These are phyloP conservation scores for Plasmopara halstedii DNA, from an alignment of 352 stramenopile species.

Conservation along the genomic window DNA sequence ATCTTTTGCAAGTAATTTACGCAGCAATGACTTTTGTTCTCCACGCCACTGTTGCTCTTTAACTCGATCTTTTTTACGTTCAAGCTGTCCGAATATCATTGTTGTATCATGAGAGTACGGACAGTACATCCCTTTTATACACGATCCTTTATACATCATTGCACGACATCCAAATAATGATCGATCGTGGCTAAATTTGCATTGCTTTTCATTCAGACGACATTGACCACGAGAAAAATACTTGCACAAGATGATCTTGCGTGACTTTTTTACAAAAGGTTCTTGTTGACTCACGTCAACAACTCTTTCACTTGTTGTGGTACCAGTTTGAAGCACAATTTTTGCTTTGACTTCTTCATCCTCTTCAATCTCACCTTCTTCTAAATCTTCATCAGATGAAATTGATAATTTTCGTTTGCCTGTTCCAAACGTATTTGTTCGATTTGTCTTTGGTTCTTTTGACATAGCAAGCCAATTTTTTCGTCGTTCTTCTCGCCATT, in stretches of 20 bases:
- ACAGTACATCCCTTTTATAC: conserved; percentile 47
- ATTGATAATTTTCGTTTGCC: conserved; percentile 48
- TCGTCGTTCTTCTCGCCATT: conserved; percentile 69
- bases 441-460: conserved; percentile 12
- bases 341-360: conserved; percentile 22
- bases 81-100: conserved; percentile 20
- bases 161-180: conserved; percentile 49
- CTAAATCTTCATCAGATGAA: conserved; percentile 36
- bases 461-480: conserved; percentile 51
- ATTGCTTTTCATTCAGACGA: conserved; percentile 40
- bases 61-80: conserved; percentile 29
- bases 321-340: conserved; percentile 5
- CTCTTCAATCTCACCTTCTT: conserved; percentile 53
- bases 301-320: not conserved
- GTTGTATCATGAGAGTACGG: conserved; percentile 49
- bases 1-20: conserved; percentile 68
- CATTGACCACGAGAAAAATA: conserved; percentile 65
- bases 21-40: conserved; percentile 59
- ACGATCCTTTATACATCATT: conserved; percentile 50
- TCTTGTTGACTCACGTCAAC: conserved; percentile 6
- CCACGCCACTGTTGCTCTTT: conserved; percentile 56
- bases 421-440: not conserved
- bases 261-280: conserved; percentile 32
- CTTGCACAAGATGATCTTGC: conserved; percentile 46
- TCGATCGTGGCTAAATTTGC: conserved; percentile 64